Percentiles rank a stretch among this genome's conserved stretches.
Evolutionary conservation across 1,284 basidiomycete genomes (phyloP).

Genomic region (Lignosus rhinocerotis): DNA sequence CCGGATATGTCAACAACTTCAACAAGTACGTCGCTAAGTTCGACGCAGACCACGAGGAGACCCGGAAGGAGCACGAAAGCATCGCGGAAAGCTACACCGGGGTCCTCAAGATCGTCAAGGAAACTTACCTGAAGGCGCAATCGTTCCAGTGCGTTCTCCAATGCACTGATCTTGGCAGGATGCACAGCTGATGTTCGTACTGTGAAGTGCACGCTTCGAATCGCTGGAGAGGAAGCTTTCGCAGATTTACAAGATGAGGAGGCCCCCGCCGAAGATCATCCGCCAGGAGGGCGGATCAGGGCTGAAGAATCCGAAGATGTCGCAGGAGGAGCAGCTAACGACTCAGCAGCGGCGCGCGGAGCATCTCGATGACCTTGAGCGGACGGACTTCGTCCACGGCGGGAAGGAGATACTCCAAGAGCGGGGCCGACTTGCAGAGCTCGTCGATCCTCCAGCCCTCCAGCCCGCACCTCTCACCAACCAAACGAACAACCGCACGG

Average conservation of each 20-base stretch:
- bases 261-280: slow-evolving; percentile 1
- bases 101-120: neutral
- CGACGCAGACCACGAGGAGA: slow-evolving; percentile 5
- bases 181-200: too few species aligned
- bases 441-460: neutral
- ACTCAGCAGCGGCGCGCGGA: neutral
- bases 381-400: neutral
- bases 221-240: neutral
- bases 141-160: neutral
- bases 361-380: neutral
- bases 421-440: neutral
- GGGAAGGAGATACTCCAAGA: neutral
- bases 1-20: slow-evolving; percentile 15
- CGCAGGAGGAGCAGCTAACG: neutral
- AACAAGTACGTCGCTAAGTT: slow-evolving; percentile 11
- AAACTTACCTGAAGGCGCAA: neutral
- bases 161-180: too few species aligned
- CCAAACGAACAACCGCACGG: neutral
- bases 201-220: neutral
- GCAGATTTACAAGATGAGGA: neutral
- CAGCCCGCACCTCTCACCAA: neutral
- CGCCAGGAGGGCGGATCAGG: neutral
- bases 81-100: slow-evolving; percentile 7
- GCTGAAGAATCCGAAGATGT: slow-evolving; percentile 3
- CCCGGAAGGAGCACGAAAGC: neutral